Evolutionary conservation across 2,329 filamentous ascomycete species (phyloP).

Genomic region (Diaporthe velutina): DNA sequence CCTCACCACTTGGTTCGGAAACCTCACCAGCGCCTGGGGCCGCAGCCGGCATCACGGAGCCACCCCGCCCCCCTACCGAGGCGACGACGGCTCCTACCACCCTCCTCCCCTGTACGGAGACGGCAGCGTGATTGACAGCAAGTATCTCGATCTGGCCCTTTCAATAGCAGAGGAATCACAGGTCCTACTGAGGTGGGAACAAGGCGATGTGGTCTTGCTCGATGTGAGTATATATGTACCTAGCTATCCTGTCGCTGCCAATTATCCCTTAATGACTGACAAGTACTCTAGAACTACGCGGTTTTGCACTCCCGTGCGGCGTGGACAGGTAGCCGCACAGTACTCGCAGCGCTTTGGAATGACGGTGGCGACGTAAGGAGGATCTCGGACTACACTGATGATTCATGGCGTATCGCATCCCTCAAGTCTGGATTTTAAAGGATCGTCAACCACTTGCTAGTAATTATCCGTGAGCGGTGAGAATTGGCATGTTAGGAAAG

Average conservation of each 20-base stretch:
- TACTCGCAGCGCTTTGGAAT: conserved; percentile 51
- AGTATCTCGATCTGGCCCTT: conserved; percentile 48
- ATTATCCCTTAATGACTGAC: neutral
- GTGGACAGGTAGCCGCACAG: conserved; percentile 48
- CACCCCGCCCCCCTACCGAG: conserved; percentile 47
- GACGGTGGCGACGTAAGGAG: conserved; percentile 39
- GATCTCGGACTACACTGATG: conserved; percentile 43
- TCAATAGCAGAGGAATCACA: conserved; percentile 45
- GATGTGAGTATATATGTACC: too few species aligned
- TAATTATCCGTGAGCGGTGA: neutral
- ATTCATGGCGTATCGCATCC: neutral
- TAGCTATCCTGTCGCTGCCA: neutral
- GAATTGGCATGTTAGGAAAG: neutral
- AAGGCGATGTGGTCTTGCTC: conserved; percentile 48
- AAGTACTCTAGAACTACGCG: conserved; percentile 47
- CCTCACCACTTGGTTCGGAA: conserved; percentile 49
- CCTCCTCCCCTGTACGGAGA: conserved; percentile 49
- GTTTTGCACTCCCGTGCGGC: conserved; percentile 49
- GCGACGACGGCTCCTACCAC: conserved; percentile 51
- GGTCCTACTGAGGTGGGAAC: conserved; percentile 47
- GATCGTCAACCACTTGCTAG: neutral
- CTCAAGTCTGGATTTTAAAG: too few species aligned
- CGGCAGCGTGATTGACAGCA: conserved; percentile 46
- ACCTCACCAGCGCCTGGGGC: conserved; percentile 52
- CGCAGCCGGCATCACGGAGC: conserved; percentile 50